Evolutionary conservation across 2,329 filamentous ascomycete genomes (phyloP).

Genomic region (Colletotrichum sp.): DNA sequence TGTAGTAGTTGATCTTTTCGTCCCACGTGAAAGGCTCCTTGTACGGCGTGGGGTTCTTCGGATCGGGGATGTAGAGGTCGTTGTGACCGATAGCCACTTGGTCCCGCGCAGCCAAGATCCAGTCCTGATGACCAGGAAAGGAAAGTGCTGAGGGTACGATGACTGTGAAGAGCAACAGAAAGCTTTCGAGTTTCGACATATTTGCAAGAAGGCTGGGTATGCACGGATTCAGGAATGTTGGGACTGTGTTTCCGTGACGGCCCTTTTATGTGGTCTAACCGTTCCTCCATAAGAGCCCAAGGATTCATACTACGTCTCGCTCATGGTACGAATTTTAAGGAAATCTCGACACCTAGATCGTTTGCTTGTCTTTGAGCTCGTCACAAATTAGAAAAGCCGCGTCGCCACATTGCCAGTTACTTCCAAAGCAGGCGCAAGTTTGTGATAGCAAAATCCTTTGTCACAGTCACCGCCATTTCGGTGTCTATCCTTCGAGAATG

Average conservation of each 20-base stretch:
- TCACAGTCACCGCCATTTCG: background rate
- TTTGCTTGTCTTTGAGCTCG: background rate
- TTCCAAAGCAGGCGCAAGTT: background rate
- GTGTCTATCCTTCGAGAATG: background rate
- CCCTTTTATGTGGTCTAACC: background rate
- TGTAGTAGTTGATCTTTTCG: background rate
- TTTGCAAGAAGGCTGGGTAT: background rate
- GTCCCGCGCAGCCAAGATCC: background rate
- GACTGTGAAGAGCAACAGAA: background rate
- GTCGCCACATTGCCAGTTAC: background rate
- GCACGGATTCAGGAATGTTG: background rate
- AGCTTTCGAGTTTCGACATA: background rate
- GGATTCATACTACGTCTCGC: background rate
- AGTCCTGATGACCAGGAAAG: background rate
- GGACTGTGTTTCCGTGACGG: background rate
- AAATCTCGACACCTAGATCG: background rate
- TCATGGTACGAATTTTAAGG: background rate
- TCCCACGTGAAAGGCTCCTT: background rate
- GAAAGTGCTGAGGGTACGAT: background rate
- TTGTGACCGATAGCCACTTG: background rate
- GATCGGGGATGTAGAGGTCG: background rate
- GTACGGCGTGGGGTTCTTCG: background rate
- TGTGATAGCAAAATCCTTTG: background rate
- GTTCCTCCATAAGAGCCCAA: background rate
- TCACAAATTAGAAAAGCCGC: background rate